phyloP scores from a whole-genome alignment of 306 rosid species.

The Begonia loranthoides region DNA sequence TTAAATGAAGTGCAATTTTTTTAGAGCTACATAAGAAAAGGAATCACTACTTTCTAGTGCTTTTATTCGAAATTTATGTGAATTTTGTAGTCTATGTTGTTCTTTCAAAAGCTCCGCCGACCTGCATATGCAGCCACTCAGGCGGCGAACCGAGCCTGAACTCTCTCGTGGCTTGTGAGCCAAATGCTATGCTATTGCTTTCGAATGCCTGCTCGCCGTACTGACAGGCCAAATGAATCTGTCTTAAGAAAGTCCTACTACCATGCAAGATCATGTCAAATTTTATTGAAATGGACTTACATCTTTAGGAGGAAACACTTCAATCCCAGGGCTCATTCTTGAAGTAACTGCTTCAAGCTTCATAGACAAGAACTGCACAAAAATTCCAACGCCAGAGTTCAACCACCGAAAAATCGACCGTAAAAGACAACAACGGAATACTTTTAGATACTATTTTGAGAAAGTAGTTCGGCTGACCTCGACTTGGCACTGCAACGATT shows the following conservation, averaged over 20 bases:
- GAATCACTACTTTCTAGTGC: too few species aligned
- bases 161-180: slow-evolving; percentile 62
- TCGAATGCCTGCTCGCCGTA: slow-evolving; percentile 66
- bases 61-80: too few species aligned
- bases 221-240: slow-evolving; percentile 16
- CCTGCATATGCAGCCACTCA: slow-evolving; percentile 93
- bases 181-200: slow-evolving; percentile 37
- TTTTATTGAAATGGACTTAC: slow-evolving; percentile 39
- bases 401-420: neutral
- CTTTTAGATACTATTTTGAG: neutral
- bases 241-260: too few species aligned
- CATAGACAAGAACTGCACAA: slow-evolving; percentile 79
- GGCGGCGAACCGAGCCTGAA: slow-evolving; percentile 68
- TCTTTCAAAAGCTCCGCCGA: slow-evolving; percentile 79
- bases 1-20: too few species aligned
- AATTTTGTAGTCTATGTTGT: neutral
- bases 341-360: slow-evolving; percentile 88
- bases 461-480: slow-evolving; percentile 35
- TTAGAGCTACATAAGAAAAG: too few species aligned
- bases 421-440: too few species aligned
- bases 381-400: neutral
- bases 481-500: slow-evolving; percentile 79
- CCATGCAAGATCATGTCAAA: too few species aligned
- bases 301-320: slow-evolving; percentile 70
- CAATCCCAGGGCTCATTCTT: slow-evolving; percentile 49